Percentiles rank a stretch among this genome's conserved stretches.
These are phyloP conservation scores for Mucor ambiguus DNA, from an alignment of 371 early-diverging fungal genomes.

Conservation along the genomic window DNA sequence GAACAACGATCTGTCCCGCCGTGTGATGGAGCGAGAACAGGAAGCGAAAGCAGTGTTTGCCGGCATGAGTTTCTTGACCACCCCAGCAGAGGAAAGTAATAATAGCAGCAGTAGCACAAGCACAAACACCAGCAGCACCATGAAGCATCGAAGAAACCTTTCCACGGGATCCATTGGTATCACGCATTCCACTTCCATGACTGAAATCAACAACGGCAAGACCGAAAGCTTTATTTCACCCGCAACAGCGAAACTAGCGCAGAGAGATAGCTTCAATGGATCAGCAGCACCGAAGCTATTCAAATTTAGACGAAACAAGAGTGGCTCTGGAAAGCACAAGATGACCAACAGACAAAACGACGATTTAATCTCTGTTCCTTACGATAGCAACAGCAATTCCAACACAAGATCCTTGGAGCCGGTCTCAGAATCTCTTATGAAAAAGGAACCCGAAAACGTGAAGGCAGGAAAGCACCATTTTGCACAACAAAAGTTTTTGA, in stretches of 20 bases:
- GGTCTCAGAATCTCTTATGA: slow-evolving; percentile 19
- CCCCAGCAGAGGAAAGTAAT: slow-evolving; percentile 2
- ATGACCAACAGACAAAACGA: slow-evolving; percentile 22
- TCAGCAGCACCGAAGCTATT: slow-evolving; percentile 47
- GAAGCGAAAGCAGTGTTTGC: slow-evolving; percentile 48
- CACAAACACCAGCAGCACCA: neutral
- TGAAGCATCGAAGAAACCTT: slow-evolving; percentile 24
- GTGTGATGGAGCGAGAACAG: slow-evolving; percentile 49
- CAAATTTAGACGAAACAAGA: slow-evolving; percentile 46
- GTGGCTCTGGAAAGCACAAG: slow-evolving; percentile 19
- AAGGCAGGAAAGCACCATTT: slow-evolving; percentile 57
- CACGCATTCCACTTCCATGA: slow-evolving; percentile 5
- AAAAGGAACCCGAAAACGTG: slow-evolving; percentile 13
- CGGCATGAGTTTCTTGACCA: slow-evolving; percentile 29
- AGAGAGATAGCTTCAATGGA: slow-evolving; percentile 45
- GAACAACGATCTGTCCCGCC: slow-evolving; percentile 60
- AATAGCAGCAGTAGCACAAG: neutral
- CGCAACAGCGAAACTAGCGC: slow-evolving; percentile 31
- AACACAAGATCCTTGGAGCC: slow-evolving; percentile 19
- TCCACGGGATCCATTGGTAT: slow-evolving; percentile 31
- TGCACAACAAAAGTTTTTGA: slow-evolving; percentile 59
- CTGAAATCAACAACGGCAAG: slow-evolving; percentile 9
- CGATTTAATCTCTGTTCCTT: slow-evolving; percentile 31
- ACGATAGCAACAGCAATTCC: slow-evolving; percentile 25
- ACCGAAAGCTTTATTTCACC: neutral